Conservation (phyloP, 129 eudicot genomes). For the Tagetes erecta region DNA sequence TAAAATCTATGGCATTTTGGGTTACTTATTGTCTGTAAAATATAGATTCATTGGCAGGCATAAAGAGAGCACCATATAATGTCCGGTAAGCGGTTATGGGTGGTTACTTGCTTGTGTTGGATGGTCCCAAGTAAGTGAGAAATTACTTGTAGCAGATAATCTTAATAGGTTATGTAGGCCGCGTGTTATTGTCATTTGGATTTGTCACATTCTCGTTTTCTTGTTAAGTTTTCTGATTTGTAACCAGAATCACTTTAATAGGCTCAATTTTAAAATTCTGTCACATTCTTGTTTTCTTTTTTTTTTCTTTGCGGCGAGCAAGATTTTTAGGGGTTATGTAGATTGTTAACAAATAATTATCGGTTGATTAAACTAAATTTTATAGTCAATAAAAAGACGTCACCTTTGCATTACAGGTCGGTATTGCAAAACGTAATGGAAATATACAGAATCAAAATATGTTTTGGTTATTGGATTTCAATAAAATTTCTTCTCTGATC, state of each 20-base stretch:
- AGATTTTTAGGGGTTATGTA: too few species aligned
- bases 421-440: too few species aligned
- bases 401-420: too few species aligned
- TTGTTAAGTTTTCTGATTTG: background rate
- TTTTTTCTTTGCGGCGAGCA: too few species aligned
- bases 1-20: conserved; percentile 16
- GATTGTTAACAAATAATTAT: too few species aligned
- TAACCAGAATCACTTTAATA: background rate
- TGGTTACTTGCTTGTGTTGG: conserved; percentile 13
- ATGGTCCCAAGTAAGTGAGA: background rate
- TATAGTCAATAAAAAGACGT: too few species aligned
- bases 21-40: conserved; percentile 18
- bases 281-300: too few species aligned
- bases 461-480: too few species aligned
- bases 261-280: background rate
- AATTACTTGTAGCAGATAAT: conserved; percentile 16
- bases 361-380: too few species aligned
- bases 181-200: background rate
- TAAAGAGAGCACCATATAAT: background rate
- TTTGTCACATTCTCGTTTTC: background rate
- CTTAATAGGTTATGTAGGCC: background rate
- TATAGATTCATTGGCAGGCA: conserved; percentile 16
- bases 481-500: too few species aligned
- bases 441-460: too few species aligned
- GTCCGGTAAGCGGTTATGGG: conserved; percentile 12